These are phyloP conservation scores for Kalanchoe fedtschenkoi DNA, from an alignment of 164 flowering plant genomes.

Conservation along the genomic window DNA sequence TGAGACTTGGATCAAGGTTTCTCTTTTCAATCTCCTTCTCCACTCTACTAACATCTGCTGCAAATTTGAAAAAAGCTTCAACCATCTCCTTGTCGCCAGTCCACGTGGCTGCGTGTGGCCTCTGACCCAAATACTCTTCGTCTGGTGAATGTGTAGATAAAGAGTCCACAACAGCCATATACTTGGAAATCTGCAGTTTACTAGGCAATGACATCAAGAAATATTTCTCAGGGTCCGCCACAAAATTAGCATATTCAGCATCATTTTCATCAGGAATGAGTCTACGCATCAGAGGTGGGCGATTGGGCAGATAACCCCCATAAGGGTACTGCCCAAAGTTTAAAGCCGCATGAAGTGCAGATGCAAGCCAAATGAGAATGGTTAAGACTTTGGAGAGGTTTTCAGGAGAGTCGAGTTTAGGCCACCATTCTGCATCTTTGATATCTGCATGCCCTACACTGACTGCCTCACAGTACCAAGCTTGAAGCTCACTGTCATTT, in stretches of 20 bases:
- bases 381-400: slow-evolving; percentile 55
- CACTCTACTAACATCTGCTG: slow-evolving; percentile 54
- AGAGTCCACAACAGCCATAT: slow-evolving; percentile 88
- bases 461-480: slow-evolving; percentile 81
- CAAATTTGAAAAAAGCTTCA: slow-evolving; percentile 60
- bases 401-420: slow-evolving; percentile 21
- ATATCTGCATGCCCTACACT: slow-evolving; percentile 80
- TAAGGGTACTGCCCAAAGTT: slow-evolving; percentile 96
- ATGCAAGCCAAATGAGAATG: slow-evolving; percentile 83
- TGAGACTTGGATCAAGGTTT: slow-evolving; percentile 40
- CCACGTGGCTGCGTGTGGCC: slow-evolving; percentile 69
- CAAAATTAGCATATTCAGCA: slow-evolving; percentile 51
- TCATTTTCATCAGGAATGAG: slow-evolving; percentile 63
- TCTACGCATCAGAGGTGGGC: slow-evolving; percentile 81
- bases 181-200: slow-evolving; percentile 56
- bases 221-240: slow-evolving; percentile 60
- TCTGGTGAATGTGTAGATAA: slow-evolving; percentile 87
- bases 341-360: slow-evolving; percentile 95
- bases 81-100: slow-evolving; percentile 55
- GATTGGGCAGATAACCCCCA: slow-evolving; percentile 94
- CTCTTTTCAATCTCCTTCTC: slow-evolving; percentile 73
- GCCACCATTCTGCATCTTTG: slow-evolving; percentile 74
- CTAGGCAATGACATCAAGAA: slow-evolving; percentile 66
- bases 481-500: slow-evolving; percentile 68
- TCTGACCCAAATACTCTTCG: slow-evolving; percentile 86